These are phyloP conservation scores for Diplodia mutila DNA, from an alignment of 2,329 filamentous ascomycete species.

Conservation along the genomic window DNA sequence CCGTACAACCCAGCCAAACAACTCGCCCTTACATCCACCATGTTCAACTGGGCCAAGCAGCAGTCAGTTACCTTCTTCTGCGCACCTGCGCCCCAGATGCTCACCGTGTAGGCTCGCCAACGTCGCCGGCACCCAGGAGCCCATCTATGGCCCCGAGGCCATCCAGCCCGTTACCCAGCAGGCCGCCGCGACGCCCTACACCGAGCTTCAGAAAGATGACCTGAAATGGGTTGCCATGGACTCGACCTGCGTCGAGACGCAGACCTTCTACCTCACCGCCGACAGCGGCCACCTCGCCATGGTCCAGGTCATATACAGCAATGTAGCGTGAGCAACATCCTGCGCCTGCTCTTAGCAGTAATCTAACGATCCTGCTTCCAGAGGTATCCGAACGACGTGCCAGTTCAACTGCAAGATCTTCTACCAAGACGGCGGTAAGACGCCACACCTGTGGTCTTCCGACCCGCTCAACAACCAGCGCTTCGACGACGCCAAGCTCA, in stretches of 20 bases:
- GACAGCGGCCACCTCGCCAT: constrained; percentile 78
- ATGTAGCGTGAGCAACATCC: constrained; percentile 73
- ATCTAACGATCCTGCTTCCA: constrained; percentile 46
- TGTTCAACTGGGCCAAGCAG: constrained; percentile 96
- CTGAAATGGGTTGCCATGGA: constrained; percentile 82
- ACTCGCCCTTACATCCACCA: constrained; percentile 42
- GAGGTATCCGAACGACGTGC: constrained; percentile 84
- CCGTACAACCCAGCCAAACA: background rate
- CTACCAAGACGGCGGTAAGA: constrained; percentile 69
- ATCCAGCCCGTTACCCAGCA: constrained; percentile 86
- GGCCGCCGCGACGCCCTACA: constrained; percentile 75
- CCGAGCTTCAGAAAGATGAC: constrained; percentile 75
- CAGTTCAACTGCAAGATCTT: constrained; percentile 97
- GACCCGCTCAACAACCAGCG: constrained; percentile 77
- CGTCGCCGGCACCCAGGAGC: constrained; percentile 94
- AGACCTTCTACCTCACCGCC: constrained; percentile 87
- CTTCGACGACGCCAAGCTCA: constrained; percentile 81
- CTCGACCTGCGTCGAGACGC: constrained; percentile 89
- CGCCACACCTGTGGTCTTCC: constrained; percentile 81
- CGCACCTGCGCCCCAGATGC: constrained; percentile 32
- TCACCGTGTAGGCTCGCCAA: constrained; percentile 59
- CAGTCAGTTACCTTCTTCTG: constrained; percentile 62
- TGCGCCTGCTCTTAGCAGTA: background rate
- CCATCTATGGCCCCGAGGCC: constrained; percentile 87
- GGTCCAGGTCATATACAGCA: constrained; percentile 95